Conservation (phyloP, 2,329 filamentous ascomycete species). For the Daldinia sp. region DNA sequence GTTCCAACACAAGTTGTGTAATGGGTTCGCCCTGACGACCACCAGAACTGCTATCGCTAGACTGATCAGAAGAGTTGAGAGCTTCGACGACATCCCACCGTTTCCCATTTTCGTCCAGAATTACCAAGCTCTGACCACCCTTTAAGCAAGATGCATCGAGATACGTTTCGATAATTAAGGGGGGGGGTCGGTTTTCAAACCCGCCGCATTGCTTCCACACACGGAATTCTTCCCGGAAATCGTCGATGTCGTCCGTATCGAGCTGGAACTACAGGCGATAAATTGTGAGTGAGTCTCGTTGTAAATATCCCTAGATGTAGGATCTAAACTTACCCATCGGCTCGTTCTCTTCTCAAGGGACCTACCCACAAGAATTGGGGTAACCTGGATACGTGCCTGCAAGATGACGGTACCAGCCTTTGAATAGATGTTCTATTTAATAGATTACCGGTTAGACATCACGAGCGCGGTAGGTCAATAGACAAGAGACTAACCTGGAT, state of each 20-base stretch:
- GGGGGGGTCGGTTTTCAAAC: constrained; percentile 78
- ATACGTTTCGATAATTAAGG: constrained; percentile 90
- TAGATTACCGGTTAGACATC: constrained; percentile 27
- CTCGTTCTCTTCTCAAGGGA: constrained; percentile 44
- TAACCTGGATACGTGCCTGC: constrained; percentile 78
- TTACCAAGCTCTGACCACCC: constrained; percentile 84
- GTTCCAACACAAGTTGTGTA: constrained; percentile 84
- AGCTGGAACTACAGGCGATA: constrained; percentile 81
- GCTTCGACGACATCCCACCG: constrained; percentile 91
- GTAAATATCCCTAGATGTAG: neutral
- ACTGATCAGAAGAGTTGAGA: constrained; percentile 69
- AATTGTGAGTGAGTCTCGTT: constrained; percentile 20
- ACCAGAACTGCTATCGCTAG: constrained; percentile 56
- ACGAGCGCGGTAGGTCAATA: neutral
- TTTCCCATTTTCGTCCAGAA: constrained; percentile 88
- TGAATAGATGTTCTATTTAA: constrained; percentile 81
- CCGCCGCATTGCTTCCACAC: constrained; percentile 84
- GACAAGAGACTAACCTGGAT: constrained; percentile 71
- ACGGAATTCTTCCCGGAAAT: constrained; percentile 81
- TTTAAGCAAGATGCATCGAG: constrained; percentile 82
- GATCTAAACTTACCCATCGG: constrained; percentile 44
- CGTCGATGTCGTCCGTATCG: constrained; percentile 90
- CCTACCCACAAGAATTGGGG: constrained; percentile 44
- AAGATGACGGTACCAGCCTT: constrained; percentile 88
- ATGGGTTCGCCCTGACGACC: constrained; percentile 56